Conservation (phyloP, 2,329 filamentous ascomycete species). For the Diaporthe nobilis region DNA sequence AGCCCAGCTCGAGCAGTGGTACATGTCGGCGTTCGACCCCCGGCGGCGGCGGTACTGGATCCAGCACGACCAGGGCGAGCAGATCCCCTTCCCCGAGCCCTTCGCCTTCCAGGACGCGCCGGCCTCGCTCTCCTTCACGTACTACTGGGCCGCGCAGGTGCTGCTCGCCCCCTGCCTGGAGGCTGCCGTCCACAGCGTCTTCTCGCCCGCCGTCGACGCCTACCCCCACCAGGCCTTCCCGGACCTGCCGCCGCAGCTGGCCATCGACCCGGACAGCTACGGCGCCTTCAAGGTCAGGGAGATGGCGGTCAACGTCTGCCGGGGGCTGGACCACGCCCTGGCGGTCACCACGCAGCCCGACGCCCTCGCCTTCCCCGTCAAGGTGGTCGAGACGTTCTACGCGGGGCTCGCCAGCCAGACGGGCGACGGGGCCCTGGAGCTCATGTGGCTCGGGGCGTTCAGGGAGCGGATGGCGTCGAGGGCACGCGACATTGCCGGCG, state of each 20-base stretch:
- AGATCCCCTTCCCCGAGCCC: constrained; percentile 60
- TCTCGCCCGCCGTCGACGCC: constrained; percentile 59
- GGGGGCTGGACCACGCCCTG: constrained; percentile 64
- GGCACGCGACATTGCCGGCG: constrained; percentile 57
- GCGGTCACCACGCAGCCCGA: constrained; percentile 61
- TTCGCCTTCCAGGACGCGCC: constrained; percentile 61
- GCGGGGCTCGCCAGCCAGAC: constrained; percentile 51
- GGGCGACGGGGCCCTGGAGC: constrained; percentile 60
- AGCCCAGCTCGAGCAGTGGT: constrained; percentile 63
- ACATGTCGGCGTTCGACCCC: constrained; percentile 49
- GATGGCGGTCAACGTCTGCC: constrained; percentile 66
- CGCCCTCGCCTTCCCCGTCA: constrained; percentile 59
- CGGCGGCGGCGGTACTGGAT: constrained; percentile 57
- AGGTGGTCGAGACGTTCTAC: constrained; percentile 59
- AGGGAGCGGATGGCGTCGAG: constrained; percentile 55
- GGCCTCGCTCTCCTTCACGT: constrained; percentile 63
- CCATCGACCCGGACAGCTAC: constrained; percentile 60
- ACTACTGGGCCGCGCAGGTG: constrained; percentile 68
- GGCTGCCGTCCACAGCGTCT: constrained; percentile 59
- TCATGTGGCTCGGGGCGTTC: constrained; percentile 64
- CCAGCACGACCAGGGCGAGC: constrained; percentile 48
- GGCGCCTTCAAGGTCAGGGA: constrained; percentile 61
- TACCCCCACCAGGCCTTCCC: constrained; percentile 57
- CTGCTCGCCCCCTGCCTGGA: constrained; percentile 64
- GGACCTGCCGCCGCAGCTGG: constrained; percentile 54